Evolutionary conservation across 2,329 filamentous ascomycete species (phyloP).

Genomic region (Didymosphaeria variabile): DNA sequence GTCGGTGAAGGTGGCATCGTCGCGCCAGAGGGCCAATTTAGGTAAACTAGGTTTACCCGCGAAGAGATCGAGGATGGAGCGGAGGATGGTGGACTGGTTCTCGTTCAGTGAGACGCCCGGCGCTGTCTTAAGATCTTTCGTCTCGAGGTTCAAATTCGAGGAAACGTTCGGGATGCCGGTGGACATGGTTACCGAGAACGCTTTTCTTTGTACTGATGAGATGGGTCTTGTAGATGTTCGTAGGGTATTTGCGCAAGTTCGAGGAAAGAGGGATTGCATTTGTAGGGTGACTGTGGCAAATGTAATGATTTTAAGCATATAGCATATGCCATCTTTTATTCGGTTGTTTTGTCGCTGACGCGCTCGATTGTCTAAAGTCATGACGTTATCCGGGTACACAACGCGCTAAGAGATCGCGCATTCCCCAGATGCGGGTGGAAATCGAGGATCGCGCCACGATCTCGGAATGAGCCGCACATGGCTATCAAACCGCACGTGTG

Average conservation of each 20-base stretch:
- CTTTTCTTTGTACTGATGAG: conserved; percentile 22
- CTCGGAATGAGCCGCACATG: background rate
- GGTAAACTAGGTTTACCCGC: conserved; percentile 66
- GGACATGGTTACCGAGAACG: conserved; percentile 42
- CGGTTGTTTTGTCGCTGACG: background rate
- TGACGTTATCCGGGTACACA: background rate
- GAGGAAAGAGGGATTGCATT: conserved; percentile 25
- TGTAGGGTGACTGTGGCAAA: background rate
- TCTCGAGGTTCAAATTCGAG: conserved; percentile 58
- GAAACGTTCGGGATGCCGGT: conserved; percentile 21
- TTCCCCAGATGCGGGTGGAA: background rate
- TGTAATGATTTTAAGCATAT: background rate
- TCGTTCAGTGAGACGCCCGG: conserved; percentile 60
- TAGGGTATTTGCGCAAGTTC: conserved; percentile 15
- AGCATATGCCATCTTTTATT: background rate
- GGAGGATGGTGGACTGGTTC: conserved; percentile 64
- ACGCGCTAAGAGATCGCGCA: background rate
- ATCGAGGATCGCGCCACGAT: background rate
- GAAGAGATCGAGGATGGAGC: conserved; percentile 69
- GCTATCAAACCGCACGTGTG: no score
- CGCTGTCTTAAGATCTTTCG: conserved; percentile 62
- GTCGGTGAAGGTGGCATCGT: conserved; percentile 66
- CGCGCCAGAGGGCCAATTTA: conserved; percentile 68
- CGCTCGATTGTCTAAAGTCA: background rate
- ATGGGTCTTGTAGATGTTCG: conserved; percentile 29